Conservation (phyloP, 176 grass and related monocot genomes). For the Raddia guianensis region DNA sequence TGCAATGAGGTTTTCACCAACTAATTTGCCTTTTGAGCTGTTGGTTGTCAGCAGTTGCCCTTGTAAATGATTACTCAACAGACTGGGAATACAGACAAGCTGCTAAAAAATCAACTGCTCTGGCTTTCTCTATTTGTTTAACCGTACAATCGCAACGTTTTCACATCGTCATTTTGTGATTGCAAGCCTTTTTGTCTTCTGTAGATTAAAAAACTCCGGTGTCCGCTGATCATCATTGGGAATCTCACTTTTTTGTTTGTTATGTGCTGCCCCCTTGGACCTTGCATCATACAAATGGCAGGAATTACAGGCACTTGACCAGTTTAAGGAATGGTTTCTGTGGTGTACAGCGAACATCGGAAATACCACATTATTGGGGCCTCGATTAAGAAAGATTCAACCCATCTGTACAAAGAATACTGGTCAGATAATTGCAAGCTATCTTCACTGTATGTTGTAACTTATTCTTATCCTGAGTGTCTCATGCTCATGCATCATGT, state of each 20-base stretch:
- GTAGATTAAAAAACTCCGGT: conserved; percentile 25
- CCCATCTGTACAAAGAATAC: background rate
- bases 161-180: conserved; percentile 34
- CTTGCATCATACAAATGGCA: conserved; percentile 60
- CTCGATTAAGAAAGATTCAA: background rate
- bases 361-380: conserved; percentile 38
- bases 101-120: conserved; percentile 33
- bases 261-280: conserved; percentile 35
- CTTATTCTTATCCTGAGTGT: conserved; percentile 6
- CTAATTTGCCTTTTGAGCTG: conserved; percentile 56
- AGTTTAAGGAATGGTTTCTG: conserved; percentile 24
- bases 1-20: conserved; percentile 37
- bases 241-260: conserved; percentile 47
- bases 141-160: conserved; percentile 46
- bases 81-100: conserved; percentile 43
- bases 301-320: background rate
- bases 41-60: conserved; percentile 44
- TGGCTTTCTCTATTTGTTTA: conserved; percentile 40
- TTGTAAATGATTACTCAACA: conserved; percentile 55
- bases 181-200: conserved; percentile 28
- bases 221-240: conserved; percentile 42
- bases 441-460: conserved; percentile 16
- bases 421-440: conserved; percentile 23
- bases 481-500: background rate
- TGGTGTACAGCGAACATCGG: conserved; percentile 28